A percentile compares a stretch with the other conserved stretches of the same genome.
phyloP scores from a whole-genome alignment of 495 filamentous ascomycete species.

The Darksidea phi region DNA sequence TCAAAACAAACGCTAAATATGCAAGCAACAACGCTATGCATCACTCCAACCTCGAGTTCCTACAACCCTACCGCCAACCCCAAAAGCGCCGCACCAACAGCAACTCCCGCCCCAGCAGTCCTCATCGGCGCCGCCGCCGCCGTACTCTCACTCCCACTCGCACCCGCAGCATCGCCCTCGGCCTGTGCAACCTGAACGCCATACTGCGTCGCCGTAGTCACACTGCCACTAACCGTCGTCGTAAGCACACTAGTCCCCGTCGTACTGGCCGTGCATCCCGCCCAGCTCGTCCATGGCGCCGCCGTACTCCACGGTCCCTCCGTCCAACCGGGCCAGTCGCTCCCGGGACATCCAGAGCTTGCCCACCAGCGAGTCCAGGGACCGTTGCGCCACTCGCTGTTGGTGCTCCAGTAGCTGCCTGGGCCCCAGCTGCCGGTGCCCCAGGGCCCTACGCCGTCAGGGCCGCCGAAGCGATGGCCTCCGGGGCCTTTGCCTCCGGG shows the following conservation, averaged over 20 bases:
- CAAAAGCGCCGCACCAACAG: conserved; percentile 24
- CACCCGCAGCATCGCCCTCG: not conserved
- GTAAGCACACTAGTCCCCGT: conserved; percentile 37
- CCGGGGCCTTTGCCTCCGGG: conserved; percentile 1
- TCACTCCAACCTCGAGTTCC: no score
- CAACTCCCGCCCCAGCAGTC: conserved; percentile 13
- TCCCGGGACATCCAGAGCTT: conserved; percentile 31
- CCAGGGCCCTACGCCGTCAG: conserved; percentile 13
- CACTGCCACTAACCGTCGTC: conserved; percentile 33
- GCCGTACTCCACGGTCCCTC: conserved; percentile 34
- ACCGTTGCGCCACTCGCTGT: conserved; percentile 28
- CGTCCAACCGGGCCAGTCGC: conserved; percentile 43
- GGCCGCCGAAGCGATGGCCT: conserved; percentile 11
- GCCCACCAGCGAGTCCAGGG: conserved; percentile 44
- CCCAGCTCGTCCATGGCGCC: conserved; percentile 43
- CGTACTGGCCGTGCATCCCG: conserved; percentile 36
- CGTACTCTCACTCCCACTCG: not conserved
- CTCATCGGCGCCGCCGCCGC: conserved; percentile 16
- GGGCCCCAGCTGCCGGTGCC: conserved; percentile 33
- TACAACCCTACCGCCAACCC: conserved; percentile 24
- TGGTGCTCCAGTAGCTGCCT: conserved; percentile 27
- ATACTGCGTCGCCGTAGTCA: conserved; percentile 29
- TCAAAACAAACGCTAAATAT: no score
- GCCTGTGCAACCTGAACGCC: conserved; percentile 39
- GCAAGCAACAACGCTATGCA: no score